phyloP scores from a whole-genome alignment of 768 basidiomycete species.

The Lactarius trivialis region DNA sequence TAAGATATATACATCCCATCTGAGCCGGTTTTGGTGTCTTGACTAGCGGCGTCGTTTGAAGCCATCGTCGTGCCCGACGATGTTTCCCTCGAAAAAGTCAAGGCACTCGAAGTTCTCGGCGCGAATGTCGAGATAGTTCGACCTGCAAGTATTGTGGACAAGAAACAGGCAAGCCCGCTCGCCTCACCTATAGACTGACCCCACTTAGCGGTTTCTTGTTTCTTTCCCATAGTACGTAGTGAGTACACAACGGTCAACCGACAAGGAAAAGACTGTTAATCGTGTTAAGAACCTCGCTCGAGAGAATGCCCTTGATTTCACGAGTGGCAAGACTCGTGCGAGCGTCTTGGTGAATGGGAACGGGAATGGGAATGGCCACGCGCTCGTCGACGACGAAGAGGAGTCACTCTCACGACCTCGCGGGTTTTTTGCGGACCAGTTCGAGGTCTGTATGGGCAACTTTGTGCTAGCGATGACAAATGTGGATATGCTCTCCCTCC shows the following conservation, averaged over 20 bases:
- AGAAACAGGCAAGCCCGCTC: constrained; percentile 65
- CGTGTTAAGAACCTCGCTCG: constrained; percentile 76
- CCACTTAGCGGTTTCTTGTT: constrained; percentile 15
- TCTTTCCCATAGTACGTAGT: constrained; percentile 26
- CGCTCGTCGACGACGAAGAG: constrained; percentile 31
- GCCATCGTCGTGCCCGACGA: constrained; percentile 90
- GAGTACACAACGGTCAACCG: constrained; percentile 28
- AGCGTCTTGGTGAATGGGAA: constrained; percentile 27
- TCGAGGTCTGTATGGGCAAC: constrained; percentile 47
- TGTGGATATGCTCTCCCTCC: neutral
- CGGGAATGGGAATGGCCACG: constrained; percentile 28
- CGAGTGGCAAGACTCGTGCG: constrained; percentile 33
- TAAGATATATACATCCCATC: constrained; percentile 32
- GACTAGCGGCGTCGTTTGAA: constrained; percentile 28
- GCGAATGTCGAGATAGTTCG: constrained; percentile 85
- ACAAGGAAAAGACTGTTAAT: neutral
- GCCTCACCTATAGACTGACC: constrained; percentile 20
- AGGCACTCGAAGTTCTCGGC: constrained; percentile 74
- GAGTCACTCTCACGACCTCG: constrained; percentile 49
- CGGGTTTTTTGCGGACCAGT: constrained; percentile 95
- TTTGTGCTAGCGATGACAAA: neutral
- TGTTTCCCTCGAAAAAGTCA: constrained; percentile 86
- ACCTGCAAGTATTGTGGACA: constrained; percentile 95
- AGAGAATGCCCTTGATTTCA: constrained; percentile 70
- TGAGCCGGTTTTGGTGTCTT: neutral